Conservation (phyloP, 345 rosid species). For the Jatropha curcas region DNA sequence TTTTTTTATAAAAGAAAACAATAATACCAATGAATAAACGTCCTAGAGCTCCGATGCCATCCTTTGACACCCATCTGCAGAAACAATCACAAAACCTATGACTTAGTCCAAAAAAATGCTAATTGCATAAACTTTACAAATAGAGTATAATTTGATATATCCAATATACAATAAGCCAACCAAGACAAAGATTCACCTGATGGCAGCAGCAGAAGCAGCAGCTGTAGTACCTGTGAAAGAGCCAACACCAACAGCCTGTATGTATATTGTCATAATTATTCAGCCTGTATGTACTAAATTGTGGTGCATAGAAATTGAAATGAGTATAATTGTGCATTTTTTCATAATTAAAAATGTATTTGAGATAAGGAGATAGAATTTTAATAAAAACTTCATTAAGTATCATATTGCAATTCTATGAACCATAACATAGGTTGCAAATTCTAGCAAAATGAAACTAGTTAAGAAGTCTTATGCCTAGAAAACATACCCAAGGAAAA, state of each 20-base stretch:
- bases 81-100: slow-evolving; percentile 25
- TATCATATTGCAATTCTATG: neutral
- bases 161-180: neutral
- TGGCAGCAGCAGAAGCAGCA: slow-evolving; percentile 97
- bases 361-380: neutral
- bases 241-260: slow-evolving; percentile 95
- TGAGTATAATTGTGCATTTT: neutral
- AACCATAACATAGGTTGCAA: neutral
- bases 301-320: slow-evolving; percentile 15
- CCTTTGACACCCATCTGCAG: slow-evolving; percentile 97
- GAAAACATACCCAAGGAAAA: slow-evolving; percentile 35
- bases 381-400: neutral
- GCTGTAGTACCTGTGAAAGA: slow-evolving; percentile 80
- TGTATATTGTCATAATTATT: too few species aligned
- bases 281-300: too few species aligned
- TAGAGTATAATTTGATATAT: neutral
- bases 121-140: slow-evolving; percentile 2
- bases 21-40: slow-evolving; percentile 85
- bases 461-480: slow-evolving; percentile 15
- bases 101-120: slow-evolving; percentile 23
- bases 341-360: neutral
- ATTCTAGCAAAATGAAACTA: neutral
- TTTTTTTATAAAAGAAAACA: slow-evolving; percentile 12
- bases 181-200: slow-evolving; percentile 49
- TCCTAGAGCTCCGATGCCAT: slow-evolving; percentile 95